Base-by-base conservation (phyloP, 2,329 filamentous ascomycete species). In the Fusarium floridanum region DNA sequence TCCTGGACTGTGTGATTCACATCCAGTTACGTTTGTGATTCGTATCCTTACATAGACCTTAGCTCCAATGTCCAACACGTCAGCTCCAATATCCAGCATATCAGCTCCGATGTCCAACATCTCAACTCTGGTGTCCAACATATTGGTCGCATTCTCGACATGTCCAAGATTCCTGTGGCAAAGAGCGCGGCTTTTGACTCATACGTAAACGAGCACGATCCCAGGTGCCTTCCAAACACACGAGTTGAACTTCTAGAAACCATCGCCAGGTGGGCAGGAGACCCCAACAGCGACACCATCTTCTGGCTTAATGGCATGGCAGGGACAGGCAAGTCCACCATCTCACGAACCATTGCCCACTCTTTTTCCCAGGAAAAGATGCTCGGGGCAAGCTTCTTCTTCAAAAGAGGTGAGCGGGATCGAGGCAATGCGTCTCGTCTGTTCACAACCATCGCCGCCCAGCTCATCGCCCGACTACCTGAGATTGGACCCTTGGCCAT, bases 321-420 rank as follows among this genome's bases (percentile, higher is more conserved):
- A 6, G 82, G 83, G 2, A 84, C 81, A 1, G 82, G 83, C 6
- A 85, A 84, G 64, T 85, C 83, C 4, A 85, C 82, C 17, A 82
- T 85, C 9, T 79, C 71, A 6, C 76, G 82, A 80, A 84, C 74
- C 82, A 83, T 76, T 89, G 89, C 65, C 68, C 37, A 37, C 6
- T 32, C 16, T 0, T 50, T 73, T 12, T 5, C 20, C 11, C 5
- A n/a, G n/a, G 5, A 17, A 16, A 27, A 55, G 0, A 12, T 36
- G 2, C 77, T 84, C 10, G 80, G 71, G 2, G 81, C 80, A 1
- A 83, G 82, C 59, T 87, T 86, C 72, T 85, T 86, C 76, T 87
- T 86, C 76, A 84, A 83, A 50, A 81, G 75, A 68, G 83, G 80
- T 1, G 82, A 83, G 57, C 73, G 66, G 6, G 82, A 84, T 68